Conservation (phyloP, 257 asterid species). For the Nicotiana tomentosiformis region DNA sequence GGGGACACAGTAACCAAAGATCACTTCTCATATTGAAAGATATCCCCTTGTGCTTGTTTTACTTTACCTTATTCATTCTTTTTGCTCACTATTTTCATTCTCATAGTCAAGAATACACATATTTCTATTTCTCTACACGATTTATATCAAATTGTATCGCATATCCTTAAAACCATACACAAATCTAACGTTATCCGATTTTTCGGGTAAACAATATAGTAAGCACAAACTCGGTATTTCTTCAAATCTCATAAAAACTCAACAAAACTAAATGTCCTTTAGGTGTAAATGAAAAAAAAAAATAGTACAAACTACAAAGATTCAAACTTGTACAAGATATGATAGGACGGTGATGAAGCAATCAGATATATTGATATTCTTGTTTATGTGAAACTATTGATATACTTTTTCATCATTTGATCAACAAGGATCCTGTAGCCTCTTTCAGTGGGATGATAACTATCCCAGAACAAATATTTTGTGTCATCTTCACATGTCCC, state of each 20-base stretch:
- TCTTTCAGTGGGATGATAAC: constrained; percentile 35
- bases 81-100: too few species aligned
- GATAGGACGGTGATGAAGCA: background rate
- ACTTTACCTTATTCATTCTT: too few species aligned
- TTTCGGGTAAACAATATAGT: background rate
- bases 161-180: too few species aligned
- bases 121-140: too few species aligned
- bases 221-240: background rate
- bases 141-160: too few species aligned
- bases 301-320: background rate
- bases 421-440: constrained; percentile 26
- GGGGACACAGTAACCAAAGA: too few species aligned
- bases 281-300: background rate
- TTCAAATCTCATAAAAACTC: background rate
- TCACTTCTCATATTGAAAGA: too few species aligned
- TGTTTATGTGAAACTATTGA: background rate
- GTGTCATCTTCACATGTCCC: constrained; percentile 24
- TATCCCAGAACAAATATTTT: constrained; percentile 35
- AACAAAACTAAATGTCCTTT: background rate
- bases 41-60: too few species aligned
- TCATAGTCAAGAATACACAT: too few species aligned
- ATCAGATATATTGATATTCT: background rate
- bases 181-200: too few species aligned
- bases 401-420: constrained; percentile 3
- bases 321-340: background rate